Evolutionary conservation across 1,284 basidiomycete genomes (phyloP).

Genomic region (Schizophyllum amplum): DNA sequence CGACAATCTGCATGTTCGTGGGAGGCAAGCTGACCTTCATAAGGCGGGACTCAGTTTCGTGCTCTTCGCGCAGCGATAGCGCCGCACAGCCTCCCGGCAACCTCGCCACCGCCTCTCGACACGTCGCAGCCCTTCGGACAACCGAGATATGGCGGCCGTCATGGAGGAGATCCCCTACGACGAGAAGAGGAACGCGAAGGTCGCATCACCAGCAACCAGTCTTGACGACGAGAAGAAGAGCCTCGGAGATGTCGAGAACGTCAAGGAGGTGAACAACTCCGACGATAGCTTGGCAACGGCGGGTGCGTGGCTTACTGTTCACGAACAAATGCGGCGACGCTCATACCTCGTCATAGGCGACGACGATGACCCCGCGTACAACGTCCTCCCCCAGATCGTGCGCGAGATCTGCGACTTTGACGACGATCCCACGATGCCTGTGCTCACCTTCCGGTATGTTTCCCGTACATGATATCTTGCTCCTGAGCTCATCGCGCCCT

Average conservation of each 20-base stretch:
- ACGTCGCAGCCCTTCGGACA: neutral
- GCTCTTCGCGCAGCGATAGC: neutral
- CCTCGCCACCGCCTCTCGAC: neutral
- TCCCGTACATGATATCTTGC: neutral
- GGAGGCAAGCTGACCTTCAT: neutral
- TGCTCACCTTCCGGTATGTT: slow-evolving; percentile 18
- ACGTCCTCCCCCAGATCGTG: slow-evolving; percentile 16
- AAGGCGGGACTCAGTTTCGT: neutral
- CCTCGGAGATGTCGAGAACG: slow-evolving; percentile 12
- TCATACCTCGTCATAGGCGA: slow-evolving; percentile 7
- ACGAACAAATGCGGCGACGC: neutral
- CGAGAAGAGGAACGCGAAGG: neutral
- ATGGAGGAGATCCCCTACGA: neutral
- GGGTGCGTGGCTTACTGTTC: slow-evolving; percentile 1
- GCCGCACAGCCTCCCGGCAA: neutral
- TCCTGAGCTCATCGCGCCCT: neutral
- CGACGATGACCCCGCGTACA: slow-evolving; percentile 17
- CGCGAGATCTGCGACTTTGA: slow-evolving; percentile 19
- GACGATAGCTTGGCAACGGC: slow-evolving; percentile 10
- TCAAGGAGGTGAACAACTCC: slow-evolving; percentile 3
- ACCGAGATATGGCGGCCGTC: neutral
- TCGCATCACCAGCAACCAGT: slow-evolving; percentile 1
- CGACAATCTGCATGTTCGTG: neutral
- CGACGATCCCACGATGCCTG: slow-evolving; percentile 16
- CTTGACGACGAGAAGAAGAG: slow-evolving; percentile 12